Evolutionary conservation across 495 filamentous ascomycete species (phyloP), one percentile per base, ranked within the genome.

Genomic region (Neurospora terricola): DNA sequence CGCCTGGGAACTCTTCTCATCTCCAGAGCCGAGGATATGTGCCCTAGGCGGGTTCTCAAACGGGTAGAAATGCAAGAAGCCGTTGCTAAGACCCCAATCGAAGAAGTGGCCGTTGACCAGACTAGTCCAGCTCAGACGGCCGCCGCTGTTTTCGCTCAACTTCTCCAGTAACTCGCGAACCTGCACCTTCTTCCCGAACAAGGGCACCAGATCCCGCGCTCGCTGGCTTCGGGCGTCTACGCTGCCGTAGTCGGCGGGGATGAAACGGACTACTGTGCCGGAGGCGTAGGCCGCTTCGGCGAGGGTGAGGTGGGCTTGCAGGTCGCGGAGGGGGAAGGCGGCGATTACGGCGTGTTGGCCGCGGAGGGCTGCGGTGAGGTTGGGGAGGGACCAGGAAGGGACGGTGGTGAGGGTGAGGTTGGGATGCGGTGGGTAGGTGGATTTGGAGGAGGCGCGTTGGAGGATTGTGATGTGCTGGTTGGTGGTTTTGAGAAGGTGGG

Each of bases 171-270:
- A 38, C 66, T 78, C 77, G 1, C 75, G 77, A 54, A 76, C 78
- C 68, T 18, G 72, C 27, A 23, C 79, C 72, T 75, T 80, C 37
- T 48, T 81, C 71, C 72, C 82, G 72, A 71, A 87, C 72, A 71
- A 80, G 59, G 40, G 30, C 75, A 78, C 12, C 43, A 81, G 66
- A 81, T 77, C 73, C 84, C 85, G 72, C 77, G 80, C 59, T 70
- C 76, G 74, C 75, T 82, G 23, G 82, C 72, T 38, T 80, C 80
- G 16, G 75, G 77, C 38, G 79, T 80, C 54, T 75, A 75, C 45
- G 76, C 75, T 68, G 21, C 88, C 89, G 71, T 84, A 91, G 71
- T 88, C 87, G 45, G 85, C 85, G 0, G 88, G 88, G 40, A 90
- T 80, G 76, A 87, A 86, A 36, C 87, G 83, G 74, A 78, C 71